These are phyloP conservation scores for Heritiera fomes DNA, from an alignment of 345 rosid genomes.

Conservation along the genomic window DNA sequence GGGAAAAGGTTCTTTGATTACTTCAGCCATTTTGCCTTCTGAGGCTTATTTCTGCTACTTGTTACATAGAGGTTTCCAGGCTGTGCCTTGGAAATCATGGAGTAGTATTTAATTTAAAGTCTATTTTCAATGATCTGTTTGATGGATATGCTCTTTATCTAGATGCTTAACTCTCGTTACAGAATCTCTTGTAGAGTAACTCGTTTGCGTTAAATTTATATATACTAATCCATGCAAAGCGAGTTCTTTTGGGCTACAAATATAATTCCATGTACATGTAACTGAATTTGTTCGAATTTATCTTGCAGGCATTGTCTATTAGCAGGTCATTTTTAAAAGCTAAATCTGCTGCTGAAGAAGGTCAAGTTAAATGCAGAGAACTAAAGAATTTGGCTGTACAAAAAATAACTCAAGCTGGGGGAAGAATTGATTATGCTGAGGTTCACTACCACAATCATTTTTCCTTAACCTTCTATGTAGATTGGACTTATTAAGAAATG, in stretches of 20 bases:
- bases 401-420: constrained; percentile 59
- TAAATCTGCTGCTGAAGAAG: constrained; percentile 50
- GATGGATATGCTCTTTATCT: not conserved
- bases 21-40: not conserved
- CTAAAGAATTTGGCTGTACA: constrained; percentile 49
- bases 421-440: constrained; percentile 87
- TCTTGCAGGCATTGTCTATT: constrained; percentile 77
- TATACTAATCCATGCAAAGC: not conserved
- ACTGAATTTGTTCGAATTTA: constrained; percentile 3
- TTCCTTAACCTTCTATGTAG: not conserved
- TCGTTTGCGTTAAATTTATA: not conserved
- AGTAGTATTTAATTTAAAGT: not conserved
- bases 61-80: too few relatives aligned
- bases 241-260: not conserved
- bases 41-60: not conserved
- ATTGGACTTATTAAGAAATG: not conserved
- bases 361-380: constrained; percentile 40
- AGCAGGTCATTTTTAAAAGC: constrained; percentile 59
- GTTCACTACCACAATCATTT: constrained; percentile 30
- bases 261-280: not conserved
- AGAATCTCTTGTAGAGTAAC: not conserved
- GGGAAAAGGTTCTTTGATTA: constrained; percentile 50
- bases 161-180: not conserved
- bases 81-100: not conserved
- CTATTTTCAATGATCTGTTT: not conserved